phyloP scores from a whole-genome alignment of 305 asterid species.

The Fraxinus dipetala region DNA sequence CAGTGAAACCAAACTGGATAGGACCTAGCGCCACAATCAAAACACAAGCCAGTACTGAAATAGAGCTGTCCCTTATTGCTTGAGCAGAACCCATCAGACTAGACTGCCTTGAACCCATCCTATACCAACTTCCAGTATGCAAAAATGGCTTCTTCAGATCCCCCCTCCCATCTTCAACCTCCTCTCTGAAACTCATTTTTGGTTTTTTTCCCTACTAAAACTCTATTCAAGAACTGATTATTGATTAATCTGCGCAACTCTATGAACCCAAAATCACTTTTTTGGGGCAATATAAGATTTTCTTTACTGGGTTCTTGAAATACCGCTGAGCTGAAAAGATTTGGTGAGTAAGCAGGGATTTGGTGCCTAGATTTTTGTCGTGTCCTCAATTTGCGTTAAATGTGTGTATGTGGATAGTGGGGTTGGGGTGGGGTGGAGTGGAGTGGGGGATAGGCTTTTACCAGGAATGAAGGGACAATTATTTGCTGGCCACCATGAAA shows the following conservation, averaged over 20 bases:
- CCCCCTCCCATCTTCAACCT: conserved; percentile 39
- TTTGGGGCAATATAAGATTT: neutral
- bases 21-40: conserved; percentile 55
- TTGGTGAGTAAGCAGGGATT: neutral
- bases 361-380: neutral
- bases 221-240: neutral
- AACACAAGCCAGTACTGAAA: conserved; percentile 52
- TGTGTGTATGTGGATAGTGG: neutral
- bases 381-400: neutral
- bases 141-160: conserved; percentile 85
- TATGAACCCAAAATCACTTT: neutral
- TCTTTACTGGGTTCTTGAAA: neutral
- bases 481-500: neutral
- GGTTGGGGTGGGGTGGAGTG: neutral
- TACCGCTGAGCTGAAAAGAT: neutral
- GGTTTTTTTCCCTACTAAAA: neutral
- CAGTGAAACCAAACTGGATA: conserved; percentile 58
- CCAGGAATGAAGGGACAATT: neutral
- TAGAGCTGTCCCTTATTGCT: conserved; percentile 43
- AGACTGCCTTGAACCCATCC: conserved; percentile 85
- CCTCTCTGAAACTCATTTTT: conserved; percentile 49
- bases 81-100: conserved; percentile 68
- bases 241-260: neutral
- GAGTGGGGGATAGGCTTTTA: neutral
- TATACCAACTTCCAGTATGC: conserved; percentile 94